phyloP scores from a whole-genome alignment of 177 flowering plant species.

The Telopea speciosissima region DNA sequence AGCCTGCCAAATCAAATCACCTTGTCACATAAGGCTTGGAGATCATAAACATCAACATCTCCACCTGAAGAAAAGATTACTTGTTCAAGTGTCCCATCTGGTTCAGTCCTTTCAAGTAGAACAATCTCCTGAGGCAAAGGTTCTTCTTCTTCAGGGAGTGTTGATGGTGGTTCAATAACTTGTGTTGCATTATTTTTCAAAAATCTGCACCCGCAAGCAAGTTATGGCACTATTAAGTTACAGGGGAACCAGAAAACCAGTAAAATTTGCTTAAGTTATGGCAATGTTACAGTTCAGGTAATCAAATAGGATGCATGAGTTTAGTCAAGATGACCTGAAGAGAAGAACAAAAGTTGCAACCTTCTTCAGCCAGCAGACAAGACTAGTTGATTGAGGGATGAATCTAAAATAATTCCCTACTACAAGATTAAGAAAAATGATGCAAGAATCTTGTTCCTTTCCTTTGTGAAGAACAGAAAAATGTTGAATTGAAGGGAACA shows the following conservation, averaged over 20 bases:
- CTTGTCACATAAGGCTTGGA: conserved; percentile 87
- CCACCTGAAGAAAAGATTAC: conserved; percentile 88
- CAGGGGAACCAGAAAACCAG: background rate
- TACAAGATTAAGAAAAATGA: no score
- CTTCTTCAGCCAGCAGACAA: no score
- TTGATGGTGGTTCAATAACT: conserved; percentile 61
- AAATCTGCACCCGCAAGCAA: conserved; percentile 39
- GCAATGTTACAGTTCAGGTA: background rate
- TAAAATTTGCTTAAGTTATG: no score
- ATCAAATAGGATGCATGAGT: no score
- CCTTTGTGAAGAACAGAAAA: no score
- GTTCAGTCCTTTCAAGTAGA: conserved; percentile 59
- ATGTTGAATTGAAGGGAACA: no score
- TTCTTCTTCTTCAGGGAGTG: conserved; percentile 57
- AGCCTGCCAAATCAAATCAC: conserved; percentile 23
- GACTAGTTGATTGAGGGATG: no score
- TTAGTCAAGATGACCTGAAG: no score
- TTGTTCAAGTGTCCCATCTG: conserved; percentile 73
- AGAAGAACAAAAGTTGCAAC: no score
- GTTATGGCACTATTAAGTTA: background rate
- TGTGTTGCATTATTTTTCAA: conserved; percentile 51
- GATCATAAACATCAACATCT: conserved; percentile 74
- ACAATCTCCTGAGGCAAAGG: conserved; percentile 66
- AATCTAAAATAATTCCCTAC: no score
- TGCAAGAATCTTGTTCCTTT: no score